Base-by-base conservation (phyloP, 1,139 yeast species). In the Entelexis sorbosivorans region DNA sequence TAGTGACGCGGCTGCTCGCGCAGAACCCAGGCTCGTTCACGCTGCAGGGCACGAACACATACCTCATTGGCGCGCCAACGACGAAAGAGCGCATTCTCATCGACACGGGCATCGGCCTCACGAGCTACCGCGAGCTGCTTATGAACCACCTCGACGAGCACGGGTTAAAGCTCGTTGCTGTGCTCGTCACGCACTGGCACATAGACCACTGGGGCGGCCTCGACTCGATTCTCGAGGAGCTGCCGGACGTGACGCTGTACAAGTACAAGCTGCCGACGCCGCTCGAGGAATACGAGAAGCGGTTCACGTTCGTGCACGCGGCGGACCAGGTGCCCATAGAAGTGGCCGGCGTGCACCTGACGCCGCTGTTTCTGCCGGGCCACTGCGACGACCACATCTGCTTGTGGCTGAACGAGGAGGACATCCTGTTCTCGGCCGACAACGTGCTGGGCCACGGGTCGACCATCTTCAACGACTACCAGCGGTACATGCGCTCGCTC, bases 31-130 rank as follows among this genome's bases (percentile, higher is more conserved):
- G 71, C 17, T 62, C 62, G 50, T 69, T 66, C 58, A 66, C 71
- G 2, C 61, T 69, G 5, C 72, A 69, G 51, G 73, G 73, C 24
- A 69, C 72, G n/a, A 69, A 69, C 57, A 69, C 73, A 3, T 69
- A 69, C 54, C 59, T 69, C 31, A 60, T 69, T 6, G 73, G 73
- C 26, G 48, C 58, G 8, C 72, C 72, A 19, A 19, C 28, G 14
- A 28, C 35, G 14, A 45, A 48, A 13, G 54, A 58, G 33, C 60
- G 71, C 38, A 57, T 69, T 20, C 61, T 69, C 42, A 56, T 69
- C 19, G 73, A 69, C 54, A 63, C 72, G 4, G 72, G 72, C n/a
- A 69, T 66, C 26, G 71, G 70, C 13, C 49, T 48, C 17, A 56
- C 57, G 1, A 68, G 60, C 47, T 69, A 68, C 53, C 52, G 61